phyloP scores from a whole-genome alignment of 768 basidiomycete genomes.

The Steccherinum ochraceum region DNA sequence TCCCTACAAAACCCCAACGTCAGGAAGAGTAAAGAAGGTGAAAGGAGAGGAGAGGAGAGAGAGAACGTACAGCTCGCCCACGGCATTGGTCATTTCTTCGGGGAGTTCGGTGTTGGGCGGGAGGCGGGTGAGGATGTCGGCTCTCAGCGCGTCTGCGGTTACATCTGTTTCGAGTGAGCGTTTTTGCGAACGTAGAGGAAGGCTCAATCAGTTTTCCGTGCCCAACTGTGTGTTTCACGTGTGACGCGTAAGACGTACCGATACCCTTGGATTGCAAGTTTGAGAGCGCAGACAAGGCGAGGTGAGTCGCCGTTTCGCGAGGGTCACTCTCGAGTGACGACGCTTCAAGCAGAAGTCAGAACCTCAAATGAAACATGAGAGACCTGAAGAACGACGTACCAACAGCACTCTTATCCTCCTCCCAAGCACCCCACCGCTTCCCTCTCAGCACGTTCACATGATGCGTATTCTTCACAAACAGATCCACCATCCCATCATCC shows the following conservation, averaged over 20 bases:
- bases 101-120: conserved; percentile 45
- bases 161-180: conserved; percentile 21
- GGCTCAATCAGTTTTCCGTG: no score
- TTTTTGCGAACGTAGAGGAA: no score
- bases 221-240: no score
- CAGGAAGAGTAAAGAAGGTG: conserved; percentile 3
- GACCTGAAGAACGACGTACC: conserved; percentile 31
- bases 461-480: conserved; percentile 79
- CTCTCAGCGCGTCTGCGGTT: conserved; percentile 45
- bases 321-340: conserved; percentile 25
- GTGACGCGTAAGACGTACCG: no score
- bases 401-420: conserved; percentile 41
- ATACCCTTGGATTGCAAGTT: conserved; percentile 16
- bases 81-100: conserved; percentile 46
- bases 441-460: conserved; percentile 63
- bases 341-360: conserved; percentile 4
- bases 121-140: conserved; percentile 43
- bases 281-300: conserved; percentile 63
- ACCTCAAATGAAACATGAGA: background rate
- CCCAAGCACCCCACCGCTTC: conserved; percentile 51
- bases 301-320: conserved; percentile 60
- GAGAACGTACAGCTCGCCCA: conserved; percentile 80
- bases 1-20: conserved; percentile 38
- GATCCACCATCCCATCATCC: conserved; percentile 51
- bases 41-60: background rate